phyloP scores from a whole-genome alignment of 768 basidiomycete genomes.

The Sutorius australiensis region DNA sequence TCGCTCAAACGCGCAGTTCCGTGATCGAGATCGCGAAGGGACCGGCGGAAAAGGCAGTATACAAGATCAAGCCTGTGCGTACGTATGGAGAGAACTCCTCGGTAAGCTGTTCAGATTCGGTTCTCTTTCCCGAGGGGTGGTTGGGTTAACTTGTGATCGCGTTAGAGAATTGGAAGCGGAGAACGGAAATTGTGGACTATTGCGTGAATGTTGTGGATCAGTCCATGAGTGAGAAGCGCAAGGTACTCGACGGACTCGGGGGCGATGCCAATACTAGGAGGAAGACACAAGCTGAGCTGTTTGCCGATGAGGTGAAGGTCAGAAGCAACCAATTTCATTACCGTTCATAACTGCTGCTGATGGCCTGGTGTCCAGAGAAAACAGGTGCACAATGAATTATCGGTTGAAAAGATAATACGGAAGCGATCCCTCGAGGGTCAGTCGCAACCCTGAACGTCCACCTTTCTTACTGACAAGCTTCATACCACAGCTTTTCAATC shows the following conservation, averaged over 20 bases:
- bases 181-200: constrained; percentile 71
- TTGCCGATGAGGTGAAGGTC: constrained; percentile 71
- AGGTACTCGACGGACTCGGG: constrained; percentile 38
- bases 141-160: constrained; percentile 20
- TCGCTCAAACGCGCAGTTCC: constrained; percentile 69
- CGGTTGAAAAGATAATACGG: constrained; percentile 69
- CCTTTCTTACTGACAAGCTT: constrained; percentile 16
- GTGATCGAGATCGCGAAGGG: constrained; percentile 63
- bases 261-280: constrained; percentile 46
- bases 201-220: constrained; percentile 70
- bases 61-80: constrained; percentile 71
- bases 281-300: constrained; percentile 53
- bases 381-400: constrained; percentile 71
- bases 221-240: constrained; percentile 54
- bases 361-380: constrained; percentile 46
- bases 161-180: constrained; percentile 65
- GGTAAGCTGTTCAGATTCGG: constrained; percentile 44
- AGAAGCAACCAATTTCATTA: constrained; percentile 28
- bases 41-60: constrained; percentile 45
- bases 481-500: constrained; percentile 61
- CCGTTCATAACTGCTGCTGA: constrained; percentile 29
- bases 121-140: constrained; percentile 13
- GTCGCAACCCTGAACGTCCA: constrained; percentile 23
- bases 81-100: constrained; percentile 75
- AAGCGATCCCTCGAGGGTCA: constrained; percentile 68